Evolutionary conservation across 2,329 filamentous ascomycete species (phyloP), one percentile per base, ranked within the genome.

Genomic region (Canariomyces notabilis): DNA sequence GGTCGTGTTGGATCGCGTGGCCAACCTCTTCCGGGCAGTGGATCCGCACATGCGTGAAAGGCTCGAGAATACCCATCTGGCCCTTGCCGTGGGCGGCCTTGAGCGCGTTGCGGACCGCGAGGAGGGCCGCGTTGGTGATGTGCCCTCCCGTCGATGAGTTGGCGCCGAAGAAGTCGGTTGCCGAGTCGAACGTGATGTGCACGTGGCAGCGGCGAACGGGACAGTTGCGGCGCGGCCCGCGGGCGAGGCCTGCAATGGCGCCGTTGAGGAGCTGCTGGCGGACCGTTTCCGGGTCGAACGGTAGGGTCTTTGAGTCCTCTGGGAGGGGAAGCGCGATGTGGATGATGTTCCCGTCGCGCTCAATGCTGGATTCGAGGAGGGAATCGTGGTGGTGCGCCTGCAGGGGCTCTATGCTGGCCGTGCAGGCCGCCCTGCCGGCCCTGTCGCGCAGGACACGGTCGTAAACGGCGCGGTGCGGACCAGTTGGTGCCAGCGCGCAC

Each of bases 21-120:
- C 95, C 82, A 6, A 80, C 83, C 5, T 77, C 75, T 66, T 96
- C 91, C 42, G 93, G 87, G 40, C 93, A 89, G 55, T 80, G 83
- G 60, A 98, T 95, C 42, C 84, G 82, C 5, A 87, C 88, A 50
- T 83, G 82, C 89, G 97, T 96, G 44, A 98, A 87, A 1, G 93
- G 93, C 61, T 98, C 93, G 69, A 97, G 85, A 32, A 98, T 72
- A 1, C 77, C 76, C 1, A 89, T 77, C 2, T 72, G 69, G 2
- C 70, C 61, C 21, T 68, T 65, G 8, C 74, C 68, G 45, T 79
- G 74, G 0, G 82, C 80, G 15, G 80, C 74, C 41, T 78, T 77
- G 1, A 97, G 75, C 0, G 84, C 83, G 7, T 76, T 72, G 49
- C 84, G 79, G 0, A 90, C 84, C 2, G 87, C 86, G 2, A 67